Conservation (phyloP, 164 flowering plant species). For the Vitis rupestris region DNA sequence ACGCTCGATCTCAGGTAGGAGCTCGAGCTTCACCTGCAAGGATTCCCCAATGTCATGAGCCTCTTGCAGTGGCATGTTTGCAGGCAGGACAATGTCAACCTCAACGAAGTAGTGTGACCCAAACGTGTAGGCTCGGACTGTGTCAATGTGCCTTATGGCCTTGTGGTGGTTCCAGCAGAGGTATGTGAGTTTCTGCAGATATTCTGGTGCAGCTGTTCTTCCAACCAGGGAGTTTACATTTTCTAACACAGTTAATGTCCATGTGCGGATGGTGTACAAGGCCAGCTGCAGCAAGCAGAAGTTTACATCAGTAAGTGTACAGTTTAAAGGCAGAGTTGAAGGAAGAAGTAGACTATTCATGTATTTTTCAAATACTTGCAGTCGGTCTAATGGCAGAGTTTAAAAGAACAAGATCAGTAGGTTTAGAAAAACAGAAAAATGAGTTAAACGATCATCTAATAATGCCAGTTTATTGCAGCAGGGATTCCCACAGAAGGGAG, state of each 20-base stretch:
- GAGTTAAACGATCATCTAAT: too few species aligned
- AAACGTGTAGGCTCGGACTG: constrained; percentile 93
- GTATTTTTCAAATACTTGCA: too few species aligned
- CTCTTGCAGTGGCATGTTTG: constrained; percentile 75
- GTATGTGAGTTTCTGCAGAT: constrained; percentile 83
- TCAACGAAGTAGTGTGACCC: constrained; percentile 98
- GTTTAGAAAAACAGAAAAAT: too few species aligned
- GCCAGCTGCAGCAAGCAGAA: constrained; percentile 64
- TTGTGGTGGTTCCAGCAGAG: constrained; percentile 95
- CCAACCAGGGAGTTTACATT: constrained; percentile 91
- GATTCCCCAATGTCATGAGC: constrained; percentile 95
- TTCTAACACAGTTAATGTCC: constrained; percentile 89
- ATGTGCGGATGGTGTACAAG: constrained; percentile 86
- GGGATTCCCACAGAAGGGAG: too few species aligned
- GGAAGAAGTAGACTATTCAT: too few species aligned
- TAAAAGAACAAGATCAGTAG: too few species aligned
- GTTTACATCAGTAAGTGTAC: not conserved
- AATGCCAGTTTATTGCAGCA: too few species aligned
- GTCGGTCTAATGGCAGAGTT: too few species aligned
- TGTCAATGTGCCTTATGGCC: constrained; percentile 74
- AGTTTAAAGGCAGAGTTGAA: not conserved
- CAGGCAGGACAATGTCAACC: constrained; percentile 92
- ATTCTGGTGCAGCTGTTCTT: constrained; percentile 84
- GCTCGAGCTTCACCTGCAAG: constrained; percentile 89
- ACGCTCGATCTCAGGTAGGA: constrained; percentile 80